Base-by-base conservation (phyloP, 108 stramenopile species). In the Stephanodiscus triporus region DNA sequence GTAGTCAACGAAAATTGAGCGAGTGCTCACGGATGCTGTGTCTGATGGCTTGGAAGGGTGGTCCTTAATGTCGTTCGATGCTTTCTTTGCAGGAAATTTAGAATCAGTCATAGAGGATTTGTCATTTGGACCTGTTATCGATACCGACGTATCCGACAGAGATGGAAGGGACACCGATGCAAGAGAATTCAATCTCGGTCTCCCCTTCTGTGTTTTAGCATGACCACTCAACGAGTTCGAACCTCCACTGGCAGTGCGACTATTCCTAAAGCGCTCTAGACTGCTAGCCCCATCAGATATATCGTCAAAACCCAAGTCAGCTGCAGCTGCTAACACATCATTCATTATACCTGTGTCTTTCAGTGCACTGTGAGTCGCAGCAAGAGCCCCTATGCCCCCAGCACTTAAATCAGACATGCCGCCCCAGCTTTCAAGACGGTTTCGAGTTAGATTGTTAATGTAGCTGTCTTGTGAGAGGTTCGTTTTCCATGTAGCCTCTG, bases 401-500 rank as follows among this genome's bases (percentile, higher is more conserved):
- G 54, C 57, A 48, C 88, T 89, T 22, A 93, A 64, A 76, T 94
- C 93, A 14, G 91, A 91, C 93, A 94, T 94, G 20, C 85, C 93
- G 56, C 93, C 93, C 93, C 93, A 94, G 67, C 89, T 90, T 58
- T 94, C 93, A 8, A 88, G 50, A 40, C 93, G 86, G 56, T 89
- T 77, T 53, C 92, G 64, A 61, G 16, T 37, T 19, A 22, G n/a
- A 36, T 37, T 36, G 6, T 61, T 61, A 19, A 36, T 17, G 30
- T 30, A 57, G 36, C 60, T 61, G 36, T 71, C 78, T 43, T 66
- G 34, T 61, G 78, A 72, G 26, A 66, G 22, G 23, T 62, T 79
- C 22, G 68, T 65, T 34, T 64, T 70, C 13, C 63, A 57, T 38
- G 66, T 68, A 45, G 70, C 17, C 24, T 73, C 61, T 23, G 78